Base-by-base conservation (phyloP, 208 protist genomes). In the Crithidia expoeki region DNA sequence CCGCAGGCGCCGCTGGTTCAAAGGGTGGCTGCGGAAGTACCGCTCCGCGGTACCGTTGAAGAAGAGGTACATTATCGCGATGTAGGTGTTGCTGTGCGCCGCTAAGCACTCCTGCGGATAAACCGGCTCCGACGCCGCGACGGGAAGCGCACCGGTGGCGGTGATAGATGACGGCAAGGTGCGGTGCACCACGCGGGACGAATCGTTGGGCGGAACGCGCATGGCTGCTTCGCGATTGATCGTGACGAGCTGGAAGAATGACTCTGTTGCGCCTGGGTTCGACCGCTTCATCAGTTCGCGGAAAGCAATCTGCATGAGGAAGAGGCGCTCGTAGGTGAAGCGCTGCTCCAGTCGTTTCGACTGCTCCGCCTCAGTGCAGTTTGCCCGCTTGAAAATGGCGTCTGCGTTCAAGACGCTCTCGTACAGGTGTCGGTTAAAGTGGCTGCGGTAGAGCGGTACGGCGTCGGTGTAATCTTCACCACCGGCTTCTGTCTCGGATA, bases 11-110 rank as follows among this genome's bases (percentile, higher is more conserved):
- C 74, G 74, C 5, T 38, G 50, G 49, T 85, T 85, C 44, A 80
- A 19, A 6, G 75, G 64, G 65, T 82, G 69, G 14, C 23, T 14
- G 36, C 74, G 79, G 56, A 74, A 77, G 64, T 57, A 28, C n/a
- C 38, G 47, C 66, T 82, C 77, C 16, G 83, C 83, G 42, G 83
- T 83, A 58, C 57, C 52, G 69, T 88, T 88, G 67, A 80, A 66
- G 57, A 77, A 80, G 25, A 88, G 72, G 65, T 79, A 83, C 21
- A 55, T 49, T 11, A 71, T 32, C 16, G 64, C 38, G 12, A 72
- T 46, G 47, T 72, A 68, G 36, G 27, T 51, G 44, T 34, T 47
- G 47, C 59, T 63, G 66, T 42, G 49, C 7, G n/a, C 5, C 9
- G 27, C 7, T 5, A 72, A 44, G 25, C 57, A 64, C 25, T 10